Percentiles rank a stretch among this genome's conserved stretches.
Evolutionary conservation across 805 yeast species (phyloP).

Genomic region (Barnettozyma siamensis): DNA sequence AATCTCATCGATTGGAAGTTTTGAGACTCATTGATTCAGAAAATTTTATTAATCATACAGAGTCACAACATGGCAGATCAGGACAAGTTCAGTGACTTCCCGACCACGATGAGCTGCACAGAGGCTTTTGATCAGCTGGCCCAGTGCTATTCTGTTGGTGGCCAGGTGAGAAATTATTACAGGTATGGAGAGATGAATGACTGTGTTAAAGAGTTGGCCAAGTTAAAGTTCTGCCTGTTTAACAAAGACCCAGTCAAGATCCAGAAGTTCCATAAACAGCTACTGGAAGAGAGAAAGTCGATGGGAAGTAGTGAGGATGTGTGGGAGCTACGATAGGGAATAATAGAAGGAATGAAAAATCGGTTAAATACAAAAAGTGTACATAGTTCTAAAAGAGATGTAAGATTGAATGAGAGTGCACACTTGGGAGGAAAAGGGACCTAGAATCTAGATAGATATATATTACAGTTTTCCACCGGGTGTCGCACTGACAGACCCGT

Average conservation of each 20-base stretch:
- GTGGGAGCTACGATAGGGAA: conserved; percentile 48
- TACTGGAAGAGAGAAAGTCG: conserved; percentile 53
- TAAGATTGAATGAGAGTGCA: too few relatives aligned
- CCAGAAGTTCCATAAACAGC: conserved; percentile 64
- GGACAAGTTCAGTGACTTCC: conserved; percentile 17
- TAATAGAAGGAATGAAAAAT: background rate
- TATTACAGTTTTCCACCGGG: conserved; percentile 38
- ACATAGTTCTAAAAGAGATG: too few relatives aligned
- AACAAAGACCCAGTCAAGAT: conserved; percentile 56
- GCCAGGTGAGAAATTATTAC: conserved; percentile 79
- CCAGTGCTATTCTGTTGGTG: conserved; percentile 85
- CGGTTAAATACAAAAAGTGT: background rate
- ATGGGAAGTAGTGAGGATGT: conserved; percentile 79
- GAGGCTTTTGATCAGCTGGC: conserved; percentile 85
- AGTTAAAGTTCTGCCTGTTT: conserved; percentile 74
- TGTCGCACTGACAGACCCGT: conserved; percentile 25
- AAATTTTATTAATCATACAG: too few relatives aligned
- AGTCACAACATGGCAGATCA: too few relatives aligned
- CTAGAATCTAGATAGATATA: too few relatives aligned
- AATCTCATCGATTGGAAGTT: too few relatives aligned
- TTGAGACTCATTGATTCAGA: too few relatives aligned
- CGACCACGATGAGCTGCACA: conserved; percentile 58
- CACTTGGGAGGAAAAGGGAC: too few relatives aligned
- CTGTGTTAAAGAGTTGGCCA: conserved; percentile 65
- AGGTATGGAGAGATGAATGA: conserved; percentile 72